phyloP scores from a whole-genome alignment of 257 asterid species.

The Fraxinus americana region DNA sequence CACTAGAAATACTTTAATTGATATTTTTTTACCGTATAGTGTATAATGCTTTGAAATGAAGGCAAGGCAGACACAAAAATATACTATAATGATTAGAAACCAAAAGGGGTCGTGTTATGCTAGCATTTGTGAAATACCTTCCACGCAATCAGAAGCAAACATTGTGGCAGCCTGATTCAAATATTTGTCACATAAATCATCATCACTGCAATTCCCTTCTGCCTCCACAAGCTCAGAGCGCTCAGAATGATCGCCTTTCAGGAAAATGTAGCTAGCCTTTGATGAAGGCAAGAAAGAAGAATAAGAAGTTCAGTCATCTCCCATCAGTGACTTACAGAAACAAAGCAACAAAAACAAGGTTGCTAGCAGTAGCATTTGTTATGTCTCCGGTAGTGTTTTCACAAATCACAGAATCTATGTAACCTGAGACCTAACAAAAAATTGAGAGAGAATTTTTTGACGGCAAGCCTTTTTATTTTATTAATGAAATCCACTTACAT shows the following conservation, averaged over 20 bases:
- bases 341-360: constrained; percentile 17
- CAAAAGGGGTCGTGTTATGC: constrained; percentile 9
- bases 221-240: constrained; percentile 44
- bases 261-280: constrained; percentile 73
- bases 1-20: constrained; percentile 4
- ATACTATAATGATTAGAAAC: constrained; percentile 17
- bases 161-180: constrained; percentile 54
- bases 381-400: background rate
- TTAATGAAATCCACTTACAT: background rate
- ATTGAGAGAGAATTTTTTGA: background rate
- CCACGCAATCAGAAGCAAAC: constrained; percentile 59
- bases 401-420: constrained; percentile 16
- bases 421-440: background rate
- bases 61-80: constrained; percentile 9
- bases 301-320: constrained; percentile 32
- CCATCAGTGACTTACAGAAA: constrained; percentile 21
- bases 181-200: constrained; percentile 55
- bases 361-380: constrained; percentile 14
- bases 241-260: constrained; percentile 66
- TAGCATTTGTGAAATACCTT: constrained; percentile 49
- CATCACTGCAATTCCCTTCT: constrained; percentile 50
- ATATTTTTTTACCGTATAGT: background rate
- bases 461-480: background rate
- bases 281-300: constrained; percentile 33
- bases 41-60: constrained; percentile 19